Evolutionary conservation across 169 alveolate genomes (phyloP).

Genomic region (Babesia ovata): DNA sequence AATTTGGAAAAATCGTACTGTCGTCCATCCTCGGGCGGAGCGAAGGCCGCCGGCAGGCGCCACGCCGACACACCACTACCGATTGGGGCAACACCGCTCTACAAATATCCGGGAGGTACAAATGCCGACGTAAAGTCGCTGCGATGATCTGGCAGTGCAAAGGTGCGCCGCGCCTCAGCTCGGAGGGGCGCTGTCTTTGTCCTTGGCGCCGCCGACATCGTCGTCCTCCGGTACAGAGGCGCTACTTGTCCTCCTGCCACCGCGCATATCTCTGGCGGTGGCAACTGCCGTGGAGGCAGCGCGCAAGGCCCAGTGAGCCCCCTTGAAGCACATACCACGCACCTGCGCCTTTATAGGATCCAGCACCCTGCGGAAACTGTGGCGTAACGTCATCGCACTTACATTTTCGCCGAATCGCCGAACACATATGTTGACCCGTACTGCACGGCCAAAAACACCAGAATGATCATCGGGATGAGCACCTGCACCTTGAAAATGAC

Average conservation of each 20-base stretch:
- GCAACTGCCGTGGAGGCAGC: constrained; percentile 7
- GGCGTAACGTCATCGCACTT: background rate
- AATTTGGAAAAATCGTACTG: no score
- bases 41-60: no score
- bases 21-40: no score
- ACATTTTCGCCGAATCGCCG: constrained; percentile 61
- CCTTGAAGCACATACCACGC: background rate
- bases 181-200: no score
- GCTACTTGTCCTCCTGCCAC: background rate
- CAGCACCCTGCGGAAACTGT: constrained; percentile 17
- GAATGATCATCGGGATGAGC: constrained; percentile 67
- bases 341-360: constrained; percentile 12
- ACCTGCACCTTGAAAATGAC: constrained; percentile 69
- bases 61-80: no score
- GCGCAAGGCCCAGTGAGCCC: constrained; percentile 7
- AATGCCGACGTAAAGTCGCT: no score
- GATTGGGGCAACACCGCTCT: no score
- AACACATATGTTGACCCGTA: constrained; percentile 47
- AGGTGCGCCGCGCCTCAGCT: no score
- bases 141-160: no score
- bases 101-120: no score
- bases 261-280: background rate
- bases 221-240: no score
- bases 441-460: constrained; percentile 48
- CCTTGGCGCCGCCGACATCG: background rate